phyloP scores from a whole-genome alignment of 805 yeast species.

The Candida pini region DNA sequence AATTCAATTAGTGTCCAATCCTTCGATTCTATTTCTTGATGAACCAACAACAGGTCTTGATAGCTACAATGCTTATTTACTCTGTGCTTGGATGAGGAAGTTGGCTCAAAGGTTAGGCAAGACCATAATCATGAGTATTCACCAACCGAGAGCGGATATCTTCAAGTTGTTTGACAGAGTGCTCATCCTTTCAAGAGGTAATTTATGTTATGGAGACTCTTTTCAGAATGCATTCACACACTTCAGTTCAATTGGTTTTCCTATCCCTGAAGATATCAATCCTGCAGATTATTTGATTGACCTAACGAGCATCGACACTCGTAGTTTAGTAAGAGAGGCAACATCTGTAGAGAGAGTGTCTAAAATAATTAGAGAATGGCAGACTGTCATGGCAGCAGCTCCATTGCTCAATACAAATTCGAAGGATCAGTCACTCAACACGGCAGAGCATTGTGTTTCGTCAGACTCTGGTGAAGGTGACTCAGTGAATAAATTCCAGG shows the following conservation, averaged over 20 bases:
- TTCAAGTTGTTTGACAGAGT: constrained; percentile 61
- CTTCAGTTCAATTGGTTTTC: constrained; percentile 42
- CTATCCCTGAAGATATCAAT: constrained; percentile 42
- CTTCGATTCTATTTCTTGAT: constrained; percentile 71
- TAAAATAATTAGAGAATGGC: constrained; percentile 35
- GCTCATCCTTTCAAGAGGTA: constrained; percentile 62
- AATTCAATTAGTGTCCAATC: constrained; percentile 69
- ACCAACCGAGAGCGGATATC: constrained; percentile 81
- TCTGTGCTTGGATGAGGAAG: constrained; percentile 55
- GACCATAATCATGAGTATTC: constrained; percentile 70
- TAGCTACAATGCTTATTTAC: constrained; percentile 64
- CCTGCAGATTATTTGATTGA: constrained; percentile 62
- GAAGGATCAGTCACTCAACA: neutral
- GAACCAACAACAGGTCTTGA: constrained; percentile 90
- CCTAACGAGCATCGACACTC: constrained; percentile 48
- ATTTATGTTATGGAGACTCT: constrained; percentile 41
- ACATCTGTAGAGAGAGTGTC: constrained; percentile 31
- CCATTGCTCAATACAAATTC: constrained; percentile 1
- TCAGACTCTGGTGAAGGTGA: neutral
- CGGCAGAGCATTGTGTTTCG: neutral
- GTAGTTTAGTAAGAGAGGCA: constrained; percentile 33
- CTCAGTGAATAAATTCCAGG: constrained; percentile 12
- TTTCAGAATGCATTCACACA: constrained; percentile 36
- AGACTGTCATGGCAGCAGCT: constrained; percentile 14
- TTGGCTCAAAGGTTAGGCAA: constrained; percentile 52